Conservation (phyloP, 805 yeast genomes). For the Torulaspora microellipsoides region DNA sequence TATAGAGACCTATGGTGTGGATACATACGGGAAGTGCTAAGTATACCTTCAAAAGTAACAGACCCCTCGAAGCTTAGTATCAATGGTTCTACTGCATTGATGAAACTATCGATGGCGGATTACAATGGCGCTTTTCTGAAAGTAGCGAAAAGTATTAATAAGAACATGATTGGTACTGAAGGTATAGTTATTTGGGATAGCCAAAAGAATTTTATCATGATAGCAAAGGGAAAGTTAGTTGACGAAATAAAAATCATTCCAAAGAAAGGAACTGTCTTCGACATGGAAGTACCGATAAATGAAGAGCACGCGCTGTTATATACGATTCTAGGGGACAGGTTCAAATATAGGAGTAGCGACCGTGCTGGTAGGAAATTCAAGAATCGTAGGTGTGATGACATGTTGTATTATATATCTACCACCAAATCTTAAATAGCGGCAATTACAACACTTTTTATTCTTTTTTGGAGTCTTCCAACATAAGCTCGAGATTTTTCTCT, state of each 20-base stretch:
- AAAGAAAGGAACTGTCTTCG: conserved; percentile 64
- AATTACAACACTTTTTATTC: background rate
- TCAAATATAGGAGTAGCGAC: conserved; percentile 70
- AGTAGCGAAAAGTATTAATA: conserved; percentile 55
- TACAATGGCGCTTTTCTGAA: conserved; percentile 68
- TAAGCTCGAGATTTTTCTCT: conserved; percentile 11
- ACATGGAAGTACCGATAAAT: conserved; percentile 42
- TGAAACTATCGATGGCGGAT: conserved; percentile 70
- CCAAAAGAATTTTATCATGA: conserved; percentile 62
- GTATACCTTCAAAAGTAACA: conserved; percentile 25
- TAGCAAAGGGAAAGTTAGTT: conserved; percentile 36
- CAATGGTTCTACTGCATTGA: conserved; percentile 37
- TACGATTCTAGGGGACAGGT: conserved; percentile 72
- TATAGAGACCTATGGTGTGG: conserved; percentile 63
- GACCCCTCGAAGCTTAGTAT: conserved; percentile 19
- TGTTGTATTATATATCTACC: conserved; percentile 31
- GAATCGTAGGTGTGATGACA: conserved; percentile 64
- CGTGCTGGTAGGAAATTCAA: conserved; percentile 83
- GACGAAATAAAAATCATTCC: conserved; percentile 68
- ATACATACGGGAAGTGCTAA: conserved; percentile 57
- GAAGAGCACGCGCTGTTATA: conserved; percentile 47
- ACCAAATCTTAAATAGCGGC: background rate
- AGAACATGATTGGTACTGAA: conserved; percentile 50
- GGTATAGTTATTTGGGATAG: conserved; percentile 88
- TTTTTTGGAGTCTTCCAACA: background rate